phyloP scores from a whole-genome alignment of 2,329 filamentous ascomycete genomes.

The Cladosporium phlei region DNA sequence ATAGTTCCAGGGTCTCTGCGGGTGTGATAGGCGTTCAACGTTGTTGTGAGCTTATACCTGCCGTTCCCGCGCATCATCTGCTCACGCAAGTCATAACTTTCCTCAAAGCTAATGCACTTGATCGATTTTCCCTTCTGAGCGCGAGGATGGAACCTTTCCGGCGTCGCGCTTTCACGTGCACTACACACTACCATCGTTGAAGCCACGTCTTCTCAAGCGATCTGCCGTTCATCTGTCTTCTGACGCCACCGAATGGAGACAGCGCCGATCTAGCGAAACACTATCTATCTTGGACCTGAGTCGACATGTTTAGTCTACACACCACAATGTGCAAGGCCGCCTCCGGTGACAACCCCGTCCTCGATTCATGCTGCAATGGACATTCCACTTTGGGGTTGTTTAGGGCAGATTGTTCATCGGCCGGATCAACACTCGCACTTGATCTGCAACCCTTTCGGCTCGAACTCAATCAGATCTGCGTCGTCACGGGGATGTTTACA shows the following conservation, averaged over 20 bases:
- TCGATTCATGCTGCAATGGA: too few species aligned
- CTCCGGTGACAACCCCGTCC: background rate
- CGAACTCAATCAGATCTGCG: too few species aligned
- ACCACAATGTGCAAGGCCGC: background rate
- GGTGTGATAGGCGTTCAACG: background rate
- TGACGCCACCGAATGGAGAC: background rate
- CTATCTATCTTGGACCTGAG: too few species aligned
- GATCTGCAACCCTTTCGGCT: too few species aligned
- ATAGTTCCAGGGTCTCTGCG: constrained; percentile 6
- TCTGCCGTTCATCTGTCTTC: too few species aligned
- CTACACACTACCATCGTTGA: background rate
- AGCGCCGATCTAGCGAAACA: background rate
- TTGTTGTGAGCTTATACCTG: background rate
- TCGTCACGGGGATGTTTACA: too few species aligned
- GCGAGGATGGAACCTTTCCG: too few species aligned
- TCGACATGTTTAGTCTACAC: too few species aligned
- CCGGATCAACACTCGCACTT: too few species aligned
- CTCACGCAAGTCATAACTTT: constrained; percentile 11
- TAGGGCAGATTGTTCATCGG: too few species aligned
- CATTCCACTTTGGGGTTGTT: too few species aligned
- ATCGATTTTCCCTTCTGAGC: background rate
- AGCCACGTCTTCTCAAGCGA: background rate
- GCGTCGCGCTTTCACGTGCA: too few species aligned
- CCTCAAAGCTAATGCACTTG: background rate
- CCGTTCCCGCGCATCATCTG: constrained; percentile 3